These are phyloP conservation scores for Yarrowia sp. DNA, from an alignment of 805 yeast genomes.

Conservation along the genomic window DNA sequence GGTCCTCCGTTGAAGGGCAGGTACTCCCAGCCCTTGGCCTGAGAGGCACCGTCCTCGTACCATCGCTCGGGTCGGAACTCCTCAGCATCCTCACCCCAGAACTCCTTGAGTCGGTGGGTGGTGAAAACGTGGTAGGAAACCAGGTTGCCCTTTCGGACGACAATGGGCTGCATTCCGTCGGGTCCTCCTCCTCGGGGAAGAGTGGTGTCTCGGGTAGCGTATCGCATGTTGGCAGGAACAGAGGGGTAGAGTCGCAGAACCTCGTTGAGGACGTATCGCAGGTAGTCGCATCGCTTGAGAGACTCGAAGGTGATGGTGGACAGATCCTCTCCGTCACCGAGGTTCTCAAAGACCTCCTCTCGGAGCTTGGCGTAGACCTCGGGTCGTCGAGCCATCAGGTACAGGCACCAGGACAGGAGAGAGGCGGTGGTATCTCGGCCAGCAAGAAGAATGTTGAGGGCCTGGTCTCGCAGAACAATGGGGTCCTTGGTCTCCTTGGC, in stretches of 20 bases:
- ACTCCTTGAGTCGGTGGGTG: slow-evolving; percentile 54
- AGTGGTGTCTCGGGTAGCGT: slow-evolving; percentile 56
- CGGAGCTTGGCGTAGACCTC: slow-evolving; percentile 50
- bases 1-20: slow-evolving; percentile 65
- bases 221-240: slow-evolving; percentile 59
- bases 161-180: slow-evolving; percentile 52
- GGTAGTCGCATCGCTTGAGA: slow-evolving; percentile 58
- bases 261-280: slow-evolving; percentile 59
- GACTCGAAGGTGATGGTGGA: slow-evolving; percentile 54
- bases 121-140: slow-evolving; percentile 54
- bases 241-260: slow-evolving; percentile 59
- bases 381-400: slow-evolving; percentile 55
- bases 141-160: slow-evolving; percentile 55
- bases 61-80: slow-evolving; percentile 60
- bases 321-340: slow-evolving; percentile 48
- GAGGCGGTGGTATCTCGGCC: slow-evolving; percentile 66
- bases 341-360: slow-evolving; percentile 51
- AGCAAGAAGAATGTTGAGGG: slow-evolving; percentile 59
- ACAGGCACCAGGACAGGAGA: slow-evolving; percentile 56
- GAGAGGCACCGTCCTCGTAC: slow-evolving; percentile 52
- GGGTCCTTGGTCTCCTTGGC: slow-evolving; percentile 59
- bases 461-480: slow-evolving; percentile 57
- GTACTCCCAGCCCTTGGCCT: slow-evolving; percentile 54
- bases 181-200: slow-evolving; percentile 62
- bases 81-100: slow-evolving; percentile 57